Conservation (phyloP, 2,329 filamentous ascomycete species). For the Pseudopithomyces chartarum region DNA sequence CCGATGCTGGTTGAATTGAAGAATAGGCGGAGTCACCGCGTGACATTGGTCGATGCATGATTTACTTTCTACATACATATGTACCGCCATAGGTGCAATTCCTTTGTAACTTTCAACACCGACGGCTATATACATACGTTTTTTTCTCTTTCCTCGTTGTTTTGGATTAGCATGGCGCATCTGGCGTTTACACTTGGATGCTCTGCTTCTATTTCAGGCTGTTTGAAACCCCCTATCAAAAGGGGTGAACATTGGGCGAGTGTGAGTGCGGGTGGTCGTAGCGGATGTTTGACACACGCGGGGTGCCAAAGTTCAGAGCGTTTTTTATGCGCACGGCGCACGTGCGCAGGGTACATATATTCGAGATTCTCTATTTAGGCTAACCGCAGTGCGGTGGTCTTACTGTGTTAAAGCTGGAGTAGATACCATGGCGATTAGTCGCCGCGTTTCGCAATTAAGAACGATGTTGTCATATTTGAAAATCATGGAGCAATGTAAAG, state of each 20-base stretch:
- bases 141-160: neutral
- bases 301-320: neutral
- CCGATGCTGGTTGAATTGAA: conserved; percentile 44
- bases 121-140: neutral
- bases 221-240: neutral
- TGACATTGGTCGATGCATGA: conserved; percentile 42
- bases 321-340: neutral
- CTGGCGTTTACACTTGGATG: conserved; percentile 2
- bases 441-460: neutral
- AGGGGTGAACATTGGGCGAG: too few species aligned
- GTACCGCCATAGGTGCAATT: too few species aligned
- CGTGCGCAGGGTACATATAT: neutral
- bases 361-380: neutral
- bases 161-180: conserved; percentile 6
- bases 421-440: conserved; percentile 3
- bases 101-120: too few species aligned
- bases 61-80: neutral
- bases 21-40: conserved; percentile 42
- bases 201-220: neutral
- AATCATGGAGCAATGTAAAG: neutral
- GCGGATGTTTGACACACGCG: neutral
- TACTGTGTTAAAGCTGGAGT: neutral
- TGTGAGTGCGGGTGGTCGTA: neutral
- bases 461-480: neutral
- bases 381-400: conserved; percentile 4